Evolutionary conservation across 768 basidiomycete species (phyloP), one percentile per base, ranked within the genome.

Genomic region (Tylopilus sp.): DNA sequence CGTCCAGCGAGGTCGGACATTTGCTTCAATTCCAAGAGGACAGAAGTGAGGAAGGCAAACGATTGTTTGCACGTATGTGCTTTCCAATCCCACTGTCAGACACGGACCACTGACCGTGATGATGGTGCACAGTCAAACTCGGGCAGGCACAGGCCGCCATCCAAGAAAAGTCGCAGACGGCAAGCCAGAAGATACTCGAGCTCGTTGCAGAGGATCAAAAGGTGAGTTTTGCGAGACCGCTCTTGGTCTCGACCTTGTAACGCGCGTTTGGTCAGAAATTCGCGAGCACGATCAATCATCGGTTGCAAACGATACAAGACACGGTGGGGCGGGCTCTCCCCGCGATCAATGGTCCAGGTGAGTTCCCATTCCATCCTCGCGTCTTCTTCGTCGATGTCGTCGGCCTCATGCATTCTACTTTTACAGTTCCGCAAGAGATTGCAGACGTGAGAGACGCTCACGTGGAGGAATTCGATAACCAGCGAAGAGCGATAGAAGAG

Each of bases 21-120:
- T 21, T 61, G n/a, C 54, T 61, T 21, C 59, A 57, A 29, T 61
- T 60, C 36, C 59, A 61, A 53, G 58, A 61, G 10, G 59, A 60
- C 19, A 50, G 33, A n/a, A 60, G 54, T 8, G 59, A 53, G 30
- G 59, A 60, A 25, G 59, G 59, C 2, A 60, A 53, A 25, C 48
- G 51, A 14, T 16, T 40, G n/a, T 61, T 61, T 24, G 41, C 13
- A 11, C 16, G 59, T 61, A 34, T 38, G 55, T 56, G 13, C 31
- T 31, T 11, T 10, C 6, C 19, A n/a, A 12, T n/a, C n/a, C 36
- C 12, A 10, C 5, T 13, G 17, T 36, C 4, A 36, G 4, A 7
- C 17, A 8, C 17, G 34, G 37, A 38, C 16, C n/a, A 36, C 34
- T 36, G 34, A n/a, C 12, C 1, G 19, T 44, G 24, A n/a, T 21